Evolutionary conservation across 257 asterid species (phyloP), one percentile per base, ranked within the genome.

Genomic region (Nicotiana tomentosiformis): DNA sequence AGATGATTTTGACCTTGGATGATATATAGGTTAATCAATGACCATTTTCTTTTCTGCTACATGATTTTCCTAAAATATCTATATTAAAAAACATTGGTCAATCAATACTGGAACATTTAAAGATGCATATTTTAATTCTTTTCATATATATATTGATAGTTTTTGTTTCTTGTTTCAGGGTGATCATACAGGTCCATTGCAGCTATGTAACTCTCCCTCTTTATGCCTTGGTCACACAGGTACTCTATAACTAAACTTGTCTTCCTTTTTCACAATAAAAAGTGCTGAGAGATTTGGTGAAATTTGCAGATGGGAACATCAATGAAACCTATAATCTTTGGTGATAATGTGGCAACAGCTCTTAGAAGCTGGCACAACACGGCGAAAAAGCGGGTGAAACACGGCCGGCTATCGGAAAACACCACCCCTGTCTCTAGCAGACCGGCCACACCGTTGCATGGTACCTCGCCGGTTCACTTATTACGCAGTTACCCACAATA

Each of bases 131-230:
- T 53, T 14, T 53, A 43, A 9, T 9, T 43, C 51, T 0, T 23
- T 9, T 10, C 49, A 2, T 2, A 32, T 32, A 29, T 49, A 15
- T 11, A 46, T 77, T 77, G 81, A 57, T 14, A 17, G n/a, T 33
- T 3, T 66, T 32, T 6, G 2, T 77, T 77, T 18, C 12, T 26
- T 77, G 39, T 81, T 66, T 23, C 74, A 82, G 85, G 77, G 74
- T 72, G 29, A 82, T 60, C 30, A 82, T 82, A 37, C 85, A 82
- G 46, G 37, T 82, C 39, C 26, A 68, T 33, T 60, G 85, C 77
- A 82, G 85, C 55, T 82, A 82, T 60, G 85, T 82, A 35, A 82
- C 81, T 57, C 85, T 82, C 26, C 85, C 85, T 16, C 56, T 82
- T 23, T 82, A 82, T 60, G 81, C 85, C 81, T 72, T 82, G 51